phyloP scores from a whole-genome alignment of 345 rosid genomes.

The Salix suchowensis region DNA sequence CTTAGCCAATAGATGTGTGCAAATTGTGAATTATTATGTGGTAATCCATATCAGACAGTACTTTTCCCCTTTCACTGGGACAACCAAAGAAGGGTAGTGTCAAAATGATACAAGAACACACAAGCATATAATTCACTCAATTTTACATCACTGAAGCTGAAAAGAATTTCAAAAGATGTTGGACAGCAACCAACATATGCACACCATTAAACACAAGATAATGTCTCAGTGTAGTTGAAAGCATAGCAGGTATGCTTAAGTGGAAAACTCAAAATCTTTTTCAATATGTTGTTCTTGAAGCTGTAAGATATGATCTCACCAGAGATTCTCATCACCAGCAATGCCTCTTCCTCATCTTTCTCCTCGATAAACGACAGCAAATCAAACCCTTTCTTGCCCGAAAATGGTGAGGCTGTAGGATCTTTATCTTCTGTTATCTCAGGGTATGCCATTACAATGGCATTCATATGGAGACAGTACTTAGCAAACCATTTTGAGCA shows the following conservation, averaged over 20 bases:
- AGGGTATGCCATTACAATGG: conserved; percentile 9
- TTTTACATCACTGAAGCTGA: not conserved
- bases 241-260: not conserved
- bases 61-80: too few species aligned
- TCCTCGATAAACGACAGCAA: not conserved
- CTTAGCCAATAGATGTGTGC: too few species aligned
- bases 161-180: not conserved
- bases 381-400: not conserved
- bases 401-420: not conserved
- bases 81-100: too few species aligned
- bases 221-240: not conserved
- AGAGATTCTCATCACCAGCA: not conserved
- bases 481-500: conserved; percentile 1
- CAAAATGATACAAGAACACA: too few species aligned
- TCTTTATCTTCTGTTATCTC: not conserved
- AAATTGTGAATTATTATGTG: too few species aligned
- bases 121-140: not conserved
- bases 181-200: not conserved
- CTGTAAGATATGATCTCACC: not conserved
- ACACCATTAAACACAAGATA: not conserved
- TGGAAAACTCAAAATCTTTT: not conserved
- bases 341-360: not conserved
- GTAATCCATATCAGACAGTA: too few species aligned
- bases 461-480: not conserved
- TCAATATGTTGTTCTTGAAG: not conserved